phyloP scores from a whole-genome alignment of 2,329 filamentous ascomycete genomes.

The Aspergillus luchuensis region DNA sequence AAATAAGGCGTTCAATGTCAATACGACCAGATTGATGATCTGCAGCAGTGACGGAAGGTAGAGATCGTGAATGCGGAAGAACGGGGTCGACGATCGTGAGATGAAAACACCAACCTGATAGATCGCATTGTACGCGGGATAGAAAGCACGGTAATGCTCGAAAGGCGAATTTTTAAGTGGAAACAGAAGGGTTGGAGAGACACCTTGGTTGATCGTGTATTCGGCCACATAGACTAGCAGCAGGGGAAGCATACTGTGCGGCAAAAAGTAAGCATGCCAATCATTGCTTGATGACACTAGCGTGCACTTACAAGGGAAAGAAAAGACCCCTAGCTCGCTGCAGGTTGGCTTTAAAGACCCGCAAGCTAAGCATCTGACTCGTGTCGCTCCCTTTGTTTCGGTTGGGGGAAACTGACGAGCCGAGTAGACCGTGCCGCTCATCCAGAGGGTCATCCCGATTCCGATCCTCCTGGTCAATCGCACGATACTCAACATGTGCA shows the following conservation, averaged over 20 bases:
- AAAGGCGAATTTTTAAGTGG: constrained; percentile 77
- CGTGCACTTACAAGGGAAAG: constrained; percentile 61
- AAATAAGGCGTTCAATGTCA: constrained; percentile 75
- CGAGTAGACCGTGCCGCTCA: constrained; percentile 36
- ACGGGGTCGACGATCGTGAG: constrained; percentile 86
- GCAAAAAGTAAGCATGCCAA: constrained; percentile 15
- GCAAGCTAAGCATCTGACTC: constrained; percentile 28
- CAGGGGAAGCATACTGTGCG: constrained; percentile 75
- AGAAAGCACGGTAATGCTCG: constrained; percentile 78
- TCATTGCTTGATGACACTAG: not conserved
- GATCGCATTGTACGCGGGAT: constrained; percentile 90
- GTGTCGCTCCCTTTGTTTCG: constrained; percentile 24
- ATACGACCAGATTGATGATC: constrained; percentile 70
- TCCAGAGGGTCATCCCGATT: constrained; percentile 35
- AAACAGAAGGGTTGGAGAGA: constrained; percentile 86
- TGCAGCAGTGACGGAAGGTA: constrained; percentile 84
- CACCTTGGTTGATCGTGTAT: constrained; percentile 96
- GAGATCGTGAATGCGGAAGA: constrained; percentile 75
- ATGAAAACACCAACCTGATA: constrained; percentile 96
- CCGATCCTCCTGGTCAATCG: constrained; percentile 49
- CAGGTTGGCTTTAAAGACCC: constrained; percentile 56
- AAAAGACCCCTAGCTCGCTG: constrained; percentile 70
- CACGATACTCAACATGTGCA: constrained; percentile 56
- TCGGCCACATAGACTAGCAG: constrained; percentile 92
- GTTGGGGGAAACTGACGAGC: constrained; percentile 19